Evolutionary conservation across 208 protist genomes (phyloP).

Genomic region (Acanthamoeba healyi): DNA sequence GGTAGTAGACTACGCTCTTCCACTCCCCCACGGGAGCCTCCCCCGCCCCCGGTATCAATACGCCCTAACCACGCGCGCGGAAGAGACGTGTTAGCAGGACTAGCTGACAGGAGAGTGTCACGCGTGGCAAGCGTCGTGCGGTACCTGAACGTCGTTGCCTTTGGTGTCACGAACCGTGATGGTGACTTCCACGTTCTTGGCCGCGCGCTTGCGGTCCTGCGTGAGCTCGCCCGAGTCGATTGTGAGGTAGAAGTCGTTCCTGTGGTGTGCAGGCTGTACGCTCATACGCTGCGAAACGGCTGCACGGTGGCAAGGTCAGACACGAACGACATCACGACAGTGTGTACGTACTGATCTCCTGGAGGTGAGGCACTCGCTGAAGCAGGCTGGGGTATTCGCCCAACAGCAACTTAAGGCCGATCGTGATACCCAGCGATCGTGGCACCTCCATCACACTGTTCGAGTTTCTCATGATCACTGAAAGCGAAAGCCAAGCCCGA

Average conservation of each 20-base stretch:
- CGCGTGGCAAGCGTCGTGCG: no score
- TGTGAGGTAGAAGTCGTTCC: conserved; percentile 80
- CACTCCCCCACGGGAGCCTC: conserved; percentile 66
- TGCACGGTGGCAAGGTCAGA: neutral
- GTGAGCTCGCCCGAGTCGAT: conserved; percentile 77
- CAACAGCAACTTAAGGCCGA: conserved; percentile 74
- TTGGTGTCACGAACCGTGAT: conserved; percentile 69
- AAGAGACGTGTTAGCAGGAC: no score
- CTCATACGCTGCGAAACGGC: neutral
- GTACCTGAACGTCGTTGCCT: conserved; percentile 61
- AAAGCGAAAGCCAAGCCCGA: neutral
- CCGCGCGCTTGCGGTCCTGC: conserved; percentile 78
- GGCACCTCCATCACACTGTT: conserved; percentile 72
- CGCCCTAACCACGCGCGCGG: neutral
- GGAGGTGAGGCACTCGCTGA: conserved; percentile 20
- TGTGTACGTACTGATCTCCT: conserved; percentile 45
- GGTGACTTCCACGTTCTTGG: conserved; percentile 79
- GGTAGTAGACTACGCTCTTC: conserved; percentile 79
- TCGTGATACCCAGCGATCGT: conserved; percentile 76
- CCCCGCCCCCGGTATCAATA: conserved; percentile 20
- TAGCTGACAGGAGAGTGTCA: no score
- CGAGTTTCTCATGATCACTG: conserved; percentile 76
- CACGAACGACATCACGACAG: neutral
- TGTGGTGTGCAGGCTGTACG: conserved; percentile 50
- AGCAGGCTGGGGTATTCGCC: conserved; percentile 66